Evolutionary conservation across 106 monocot genomes (phyloP), one percentile per base, ranked within the genome.

Genomic region (Phalaenopsis aphrodite): DNA sequence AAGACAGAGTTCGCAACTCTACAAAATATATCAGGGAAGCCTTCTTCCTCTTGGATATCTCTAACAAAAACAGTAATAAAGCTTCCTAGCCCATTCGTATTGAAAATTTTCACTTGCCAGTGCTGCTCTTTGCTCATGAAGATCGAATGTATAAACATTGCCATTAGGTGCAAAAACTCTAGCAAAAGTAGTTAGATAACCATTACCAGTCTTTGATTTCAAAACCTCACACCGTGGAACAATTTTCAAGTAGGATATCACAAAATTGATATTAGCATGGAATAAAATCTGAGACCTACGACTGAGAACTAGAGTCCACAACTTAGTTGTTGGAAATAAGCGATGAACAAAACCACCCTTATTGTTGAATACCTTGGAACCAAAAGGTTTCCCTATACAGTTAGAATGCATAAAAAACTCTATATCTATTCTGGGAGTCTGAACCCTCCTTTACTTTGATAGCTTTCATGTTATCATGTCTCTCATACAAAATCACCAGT

Each of bases 241-340:
- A 73, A 98, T 78, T 85, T 98, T 94, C 74, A 98, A 77, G 81
- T 89, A 98, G 64, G 88, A 86, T 65, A 98, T 75, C 75, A 98
- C 91, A 24, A 98, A 88, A 79, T 94, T 94, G 56, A 98, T 98
- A 77, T 98, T 94, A 7, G 92, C 87, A 10, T 94, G 64, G 68
- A 94, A 98, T 19, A 98, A 77, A 78, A 98, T 98, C 90, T 98
- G 98, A 5, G 98, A 94, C 45, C 98, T 80, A 78, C 94, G 98
- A 84, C 88, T 98, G 41, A 98, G 79, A 5, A 93, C 92, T 47
- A 94, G 85, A 8, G 98, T 98, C 98, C 98, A 98, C 17, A 98
- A 81, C 83, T 98, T 91, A 0, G 98, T 94, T 1, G 98, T 98
- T 1, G 98, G 98, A 15, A 90, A 90, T 11, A 98, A 78, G 39